Evolutionary conservation across 768 basidiomycete genomes (phyloP).

Genomic region (Tephrocybe sp.): DNA sequence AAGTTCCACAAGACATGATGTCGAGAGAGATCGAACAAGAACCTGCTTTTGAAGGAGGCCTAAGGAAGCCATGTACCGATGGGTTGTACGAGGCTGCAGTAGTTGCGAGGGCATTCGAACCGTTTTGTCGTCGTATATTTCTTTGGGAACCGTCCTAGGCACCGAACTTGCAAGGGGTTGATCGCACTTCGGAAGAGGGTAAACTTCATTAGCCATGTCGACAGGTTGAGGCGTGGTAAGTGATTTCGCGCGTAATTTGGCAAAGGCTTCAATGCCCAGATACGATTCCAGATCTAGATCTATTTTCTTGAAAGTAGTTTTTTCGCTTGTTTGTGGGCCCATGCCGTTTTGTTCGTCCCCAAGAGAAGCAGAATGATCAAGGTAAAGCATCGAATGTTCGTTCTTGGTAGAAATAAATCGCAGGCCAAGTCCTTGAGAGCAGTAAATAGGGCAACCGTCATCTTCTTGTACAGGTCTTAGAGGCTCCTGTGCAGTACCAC

Average conservation of each 20-base stretch:
- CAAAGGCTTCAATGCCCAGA: conserved; percentile 34
- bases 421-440: no score
- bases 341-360: neutral
- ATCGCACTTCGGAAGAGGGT: neutral
- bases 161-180: neutral
- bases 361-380: no score
- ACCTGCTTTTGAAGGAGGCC: conserved; percentile 65
- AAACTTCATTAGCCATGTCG: conserved; percentile 2
- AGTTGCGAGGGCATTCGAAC: conserved; percentile 35
- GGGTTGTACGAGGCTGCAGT: conserved; percentile 31
- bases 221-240: conserved; percentile 14
- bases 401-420: no score
- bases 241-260: conserved; percentile 36
- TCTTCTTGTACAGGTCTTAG: no score
- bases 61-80: conserved; percentile 70
- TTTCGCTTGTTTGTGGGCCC: neutral
- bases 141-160: conserved; percentile 31
- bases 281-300: conserved; percentile 14
- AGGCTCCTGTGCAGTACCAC: no score
- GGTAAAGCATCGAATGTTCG: no score
- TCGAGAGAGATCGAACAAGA: conserved; percentile 50
- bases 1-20: conserved; percentile 48
- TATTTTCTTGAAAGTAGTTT: neutral
- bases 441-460: no score
- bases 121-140: conserved; percentile 43